phyloP scores from a whole-genome alignment of 2,329 filamentous ascomycete species.

The Emergomyces africanus region DNA sequence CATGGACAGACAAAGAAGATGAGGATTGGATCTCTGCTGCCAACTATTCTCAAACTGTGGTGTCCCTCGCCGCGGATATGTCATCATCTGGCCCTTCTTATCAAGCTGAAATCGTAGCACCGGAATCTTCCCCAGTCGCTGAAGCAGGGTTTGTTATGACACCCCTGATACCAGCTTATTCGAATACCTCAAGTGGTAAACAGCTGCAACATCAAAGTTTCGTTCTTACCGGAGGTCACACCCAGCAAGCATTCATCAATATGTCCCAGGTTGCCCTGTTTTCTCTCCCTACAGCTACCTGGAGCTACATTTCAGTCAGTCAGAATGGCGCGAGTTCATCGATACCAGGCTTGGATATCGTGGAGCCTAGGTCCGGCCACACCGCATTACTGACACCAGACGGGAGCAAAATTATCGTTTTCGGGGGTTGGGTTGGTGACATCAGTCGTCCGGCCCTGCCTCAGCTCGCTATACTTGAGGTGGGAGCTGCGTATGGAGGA shows the following conservation, averaged over 20 bases:
- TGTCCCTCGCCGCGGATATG: conserved; percentile 37
- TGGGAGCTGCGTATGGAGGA: conserved; percentile 59
- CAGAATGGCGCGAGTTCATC: conserved; percentile 33
- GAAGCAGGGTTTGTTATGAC: conserved; percentile 85
- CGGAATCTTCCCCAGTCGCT: conserved; percentile 54
- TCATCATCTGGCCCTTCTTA: conserved; percentile 21
- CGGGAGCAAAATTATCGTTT: conserved; percentile 61
- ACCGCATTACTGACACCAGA: conserved; percentile 70
- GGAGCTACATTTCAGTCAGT: conserved; percentile 66
- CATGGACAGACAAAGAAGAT: conserved; percentile 31
- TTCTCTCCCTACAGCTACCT: conserved; percentile 72
- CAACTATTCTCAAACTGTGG: conserved; percentile 70
- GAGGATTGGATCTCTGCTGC: conserved; percentile 54
- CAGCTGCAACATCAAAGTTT: conserved; percentile 64
- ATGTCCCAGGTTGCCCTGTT: conserved; percentile 86
- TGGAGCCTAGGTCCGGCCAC: conserved; percentile 81
- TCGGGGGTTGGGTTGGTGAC: conserved; percentile 90
- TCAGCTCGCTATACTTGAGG: conserved; percentile 62
- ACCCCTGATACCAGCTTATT: conserved; percentile 54
- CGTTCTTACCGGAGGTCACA: conserved; percentile 76
- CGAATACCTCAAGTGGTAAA: conserved; percentile 49
- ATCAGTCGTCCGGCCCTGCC: conserved; percentile 62
- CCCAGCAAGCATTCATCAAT: conserved; percentile 72
- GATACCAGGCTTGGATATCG: conserved; percentile 42
- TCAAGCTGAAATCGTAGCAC: conserved; percentile 35